Evolutionary conservation across 1,139 yeast genomes (phyloP), one percentile per base, ranked within the genome.

Genomic region (Taphrina betulina): DNA sequence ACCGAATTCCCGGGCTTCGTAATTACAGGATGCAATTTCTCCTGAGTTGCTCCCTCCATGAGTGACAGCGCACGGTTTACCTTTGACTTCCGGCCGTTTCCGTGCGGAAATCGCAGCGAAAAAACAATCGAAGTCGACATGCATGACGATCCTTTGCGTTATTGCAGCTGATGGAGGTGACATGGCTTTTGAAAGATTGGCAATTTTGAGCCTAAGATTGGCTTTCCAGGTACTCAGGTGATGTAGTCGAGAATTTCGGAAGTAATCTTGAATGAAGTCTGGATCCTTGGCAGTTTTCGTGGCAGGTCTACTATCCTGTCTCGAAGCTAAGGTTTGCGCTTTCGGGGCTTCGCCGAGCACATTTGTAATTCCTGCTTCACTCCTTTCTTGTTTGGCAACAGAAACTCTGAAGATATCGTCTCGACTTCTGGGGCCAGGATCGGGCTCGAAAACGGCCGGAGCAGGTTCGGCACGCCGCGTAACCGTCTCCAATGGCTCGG

Each of bases 1-100:
- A 0, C 97, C 96, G 61, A 61, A 74, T 33, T 72, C 68, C 31
- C 97, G 75, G 0, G 96, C 96, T 7, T 77, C 81, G 67, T 92
- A 92, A 67, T 90, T 92, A 66, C 96, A 89, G 61, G 95, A 85
- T 0, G 97, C 94, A n/a, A 92, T 75, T 68, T 92, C 98, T 2
- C 83, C 75, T 19, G 73, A 68, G 4, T 67, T 68, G 0, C 72
- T 67, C 24, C 72, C 72, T 10, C 96, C 96, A 68, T 88, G 90
- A 3, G 95, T 81, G 0, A 92, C 96, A 44, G 94, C 89, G 2
- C 89, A 77, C 0, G 96, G 95, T 42, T 63, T 62, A 24, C 76
- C 79, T 4, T 62, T 72, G 12, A 76, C 66, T 12, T 81, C 73
- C 0, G 85, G 83, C 41, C 75, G 72, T 4, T 70, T 73, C 53